phyloP scores from a whole-genome alignment of 192 early-diverging fungal species.

The Funneliformis mosseae region DNA sequence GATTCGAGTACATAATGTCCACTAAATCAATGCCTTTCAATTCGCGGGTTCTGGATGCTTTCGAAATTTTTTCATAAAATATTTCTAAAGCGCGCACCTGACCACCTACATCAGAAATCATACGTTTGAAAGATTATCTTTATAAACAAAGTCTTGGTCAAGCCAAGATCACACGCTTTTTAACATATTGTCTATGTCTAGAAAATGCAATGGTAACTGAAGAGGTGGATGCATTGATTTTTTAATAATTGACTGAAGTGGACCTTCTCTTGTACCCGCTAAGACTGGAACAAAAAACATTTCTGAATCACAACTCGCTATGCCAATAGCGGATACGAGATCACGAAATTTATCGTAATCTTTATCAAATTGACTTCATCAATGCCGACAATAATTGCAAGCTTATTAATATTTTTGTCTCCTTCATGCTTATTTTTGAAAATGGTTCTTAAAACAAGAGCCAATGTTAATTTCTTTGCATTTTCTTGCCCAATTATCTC shows the following conservation, averaged over 20 bases:
- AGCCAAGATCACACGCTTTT: background rate
- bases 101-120: slow-evolving; percentile 1
- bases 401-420: too few relatives aligned
- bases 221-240: slow-evolving; percentile 12
- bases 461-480: too few relatives aligned
- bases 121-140: background rate
- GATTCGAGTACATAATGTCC: background rate
- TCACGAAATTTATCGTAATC: background rate
- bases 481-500: too few relatives aligned
- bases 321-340: background rate
- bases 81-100: background rate
- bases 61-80: slow-evolving; percentile 15
- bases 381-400: too few relatives aligned
- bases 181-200: background rate
- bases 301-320: background rate
- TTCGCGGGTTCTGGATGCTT: background rate
- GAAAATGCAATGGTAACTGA: background rate
- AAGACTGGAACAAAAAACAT: slow-evolving; percentile 5
- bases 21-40: background rate
- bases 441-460: too few relatives aligned
- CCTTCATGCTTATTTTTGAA: too few relatives aligned
- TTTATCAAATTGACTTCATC: background rate
- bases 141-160: background rate
- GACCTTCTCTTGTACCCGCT: background rate
- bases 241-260: background rate